Evolutionary conservation across 768 basidiomycete species (phyloP), one percentile per base, ranked within the genome.

Genomic region (Astraeus odoratus): DNA sequence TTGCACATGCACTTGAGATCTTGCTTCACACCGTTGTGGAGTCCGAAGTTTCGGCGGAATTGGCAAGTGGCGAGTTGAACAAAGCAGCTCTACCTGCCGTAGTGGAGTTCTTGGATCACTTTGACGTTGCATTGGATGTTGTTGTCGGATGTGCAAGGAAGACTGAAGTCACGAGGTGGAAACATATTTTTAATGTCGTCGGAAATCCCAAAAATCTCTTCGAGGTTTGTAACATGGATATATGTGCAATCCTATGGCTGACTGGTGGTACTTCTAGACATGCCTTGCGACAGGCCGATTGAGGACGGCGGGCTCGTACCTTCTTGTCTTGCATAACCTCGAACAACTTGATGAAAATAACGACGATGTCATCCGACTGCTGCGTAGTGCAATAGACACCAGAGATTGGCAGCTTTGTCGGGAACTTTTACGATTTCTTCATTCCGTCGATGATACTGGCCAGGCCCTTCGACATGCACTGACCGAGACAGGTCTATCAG

Each of bases 81-180:
- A 31, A 34, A 25, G 27, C 46, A 35, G 65, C 83, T 9, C 65
- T 97, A 24, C 73, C 82, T 0, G 69, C 72, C 2, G 83, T 86
- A 8, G 73, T 98, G 50, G 87, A 91, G 51, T 97, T 99, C 57
- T 67, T 99, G 51, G 96, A 99, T 57, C 81, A 97, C 59, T 98
- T 98, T 58, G 88, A 94, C 49, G 86, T 78, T 42, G 77, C 86
- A 5, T 66, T 97, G 45, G 92, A 97, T 47, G 93, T 98, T 6
- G 89, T 98, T 10, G 94, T 97, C 8, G 84, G 88, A 5, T 97
- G 95, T 56, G 95, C 96, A 16, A 74, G 96, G 43, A 99, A 99
- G 69, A 97, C 91, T 5, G 96, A 99, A 65, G 77, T 94, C 59
- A 83, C 88, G 4, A 67, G 86, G 41, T 99, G 96, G 96, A 76